Conservation (phyloP, 2,329 filamentous ascomycete genomes). For the Cercospora sp. region DNA sequence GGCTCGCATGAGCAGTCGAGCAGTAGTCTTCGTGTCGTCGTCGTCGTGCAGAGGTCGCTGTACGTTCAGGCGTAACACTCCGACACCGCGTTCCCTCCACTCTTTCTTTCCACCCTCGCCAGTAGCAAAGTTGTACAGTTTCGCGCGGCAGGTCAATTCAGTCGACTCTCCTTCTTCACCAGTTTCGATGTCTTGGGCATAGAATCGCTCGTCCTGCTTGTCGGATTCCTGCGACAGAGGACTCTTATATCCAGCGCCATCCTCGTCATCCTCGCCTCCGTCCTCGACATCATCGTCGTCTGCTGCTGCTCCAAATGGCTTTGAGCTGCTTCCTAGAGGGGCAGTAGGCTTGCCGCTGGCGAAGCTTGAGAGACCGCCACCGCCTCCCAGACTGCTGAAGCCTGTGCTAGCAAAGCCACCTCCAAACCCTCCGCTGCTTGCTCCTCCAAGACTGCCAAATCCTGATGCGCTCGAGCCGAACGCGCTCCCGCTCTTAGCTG, state of each 20-base stretch:
- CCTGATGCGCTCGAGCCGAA: slow-evolving; percentile 38
- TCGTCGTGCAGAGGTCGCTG: slow-evolving; percentile 54
- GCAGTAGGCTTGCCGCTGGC: slow-evolving; percentile 52
- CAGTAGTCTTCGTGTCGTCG: slow-evolving; percentile 51
- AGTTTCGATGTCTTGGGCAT: slow-evolving; percentile 71
- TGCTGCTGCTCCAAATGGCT: slow-evolving; percentile 75
- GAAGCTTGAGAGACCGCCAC: slow-evolving; percentile 64
- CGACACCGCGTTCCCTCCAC: slow-evolving; percentile 88
- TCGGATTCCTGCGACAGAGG: slow-evolving; percentile 51
- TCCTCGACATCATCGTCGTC: slow-evolving; percentile 54
- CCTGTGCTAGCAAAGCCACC: slow-evolving; percentile 28
- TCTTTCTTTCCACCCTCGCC: slow-evolving; percentile 51
- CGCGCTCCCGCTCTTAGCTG: slow-evolving; percentile 29
- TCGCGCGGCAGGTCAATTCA: slow-evolving; percentile 72
- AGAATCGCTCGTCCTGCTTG: slow-evolving; percentile 62
- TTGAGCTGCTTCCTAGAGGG: slow-evolving; percentile 54
- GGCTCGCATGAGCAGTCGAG: slow-evolving; percentile 84
- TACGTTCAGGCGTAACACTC: slow-evolving; percentile 82
- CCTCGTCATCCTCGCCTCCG: slow-evolving; percentile 49
- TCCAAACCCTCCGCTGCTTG: slow-evolving; percentile 29
- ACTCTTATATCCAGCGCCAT: slow-evolving; percentile 45
- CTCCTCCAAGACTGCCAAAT: slow-evolving; percentile 36
- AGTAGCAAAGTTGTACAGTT: slow-evolving; percentile 78
- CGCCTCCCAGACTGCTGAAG: slow-evolving; percentile 45
- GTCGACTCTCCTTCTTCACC: slow-evolving; percentile 83